Percentiles rank a stretch among this genome's conserved stretches.
phyloP scores from a whole-genome alignment of 768 basidiomycete genomes.

The Suillus variegatus region DNA sequence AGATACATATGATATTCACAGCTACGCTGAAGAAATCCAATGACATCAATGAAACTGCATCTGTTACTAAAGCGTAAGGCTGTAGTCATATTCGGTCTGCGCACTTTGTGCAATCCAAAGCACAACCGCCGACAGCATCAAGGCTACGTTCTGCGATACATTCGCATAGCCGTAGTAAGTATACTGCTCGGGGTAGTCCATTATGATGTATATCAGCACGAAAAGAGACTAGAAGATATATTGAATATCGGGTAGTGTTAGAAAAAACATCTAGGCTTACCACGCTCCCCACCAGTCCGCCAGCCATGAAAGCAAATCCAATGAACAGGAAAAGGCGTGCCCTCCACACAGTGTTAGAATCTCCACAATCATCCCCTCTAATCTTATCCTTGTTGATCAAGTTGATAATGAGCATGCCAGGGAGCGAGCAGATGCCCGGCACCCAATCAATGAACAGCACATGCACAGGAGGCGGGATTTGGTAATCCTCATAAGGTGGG shows the following conservation, averaged over 20 bases:
- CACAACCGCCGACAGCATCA: constrained; percentile 84
- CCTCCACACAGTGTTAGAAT: constrained; percentile 85
- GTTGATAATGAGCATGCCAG: constrained; percentile 92
- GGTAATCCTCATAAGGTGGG: constrained; percentile 69
- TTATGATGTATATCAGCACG: constrained; percentile 87
- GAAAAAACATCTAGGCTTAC: constrained; percentile 49
- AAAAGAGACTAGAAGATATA: constrained; percentile 64
- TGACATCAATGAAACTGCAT: neutral
- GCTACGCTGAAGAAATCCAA: neutral
- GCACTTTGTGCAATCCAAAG: constrained; percentile 91
- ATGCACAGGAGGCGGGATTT: constrained; percentile 71
- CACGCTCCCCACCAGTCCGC: constrained; percentile 95
- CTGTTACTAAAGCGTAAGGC: constrained; percentile 60
- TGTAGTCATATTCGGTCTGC: constrained; percentile 91
- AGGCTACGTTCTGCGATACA: constrained; percentile 87
- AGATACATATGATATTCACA: neutral
- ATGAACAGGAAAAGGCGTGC: constrained; percentile 90
- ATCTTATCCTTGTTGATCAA: constrained; percentile 94
- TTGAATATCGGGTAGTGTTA: neutral
- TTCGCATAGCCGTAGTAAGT: constrained; percentile 93
- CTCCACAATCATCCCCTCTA: constrained; percentile 78
- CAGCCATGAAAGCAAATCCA: constrained; percentile 97
- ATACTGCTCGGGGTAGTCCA: constrained; percentile 70
- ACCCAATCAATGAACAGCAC: constrained; percentile 96
- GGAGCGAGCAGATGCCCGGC: constrained; percentile 87